Evolutionary conservation across 2,329 filamentous ascomycete genomes (phyloP), one percentile per base, ranked within the genome.

Genomic region (Didymella sp.): DNA sequence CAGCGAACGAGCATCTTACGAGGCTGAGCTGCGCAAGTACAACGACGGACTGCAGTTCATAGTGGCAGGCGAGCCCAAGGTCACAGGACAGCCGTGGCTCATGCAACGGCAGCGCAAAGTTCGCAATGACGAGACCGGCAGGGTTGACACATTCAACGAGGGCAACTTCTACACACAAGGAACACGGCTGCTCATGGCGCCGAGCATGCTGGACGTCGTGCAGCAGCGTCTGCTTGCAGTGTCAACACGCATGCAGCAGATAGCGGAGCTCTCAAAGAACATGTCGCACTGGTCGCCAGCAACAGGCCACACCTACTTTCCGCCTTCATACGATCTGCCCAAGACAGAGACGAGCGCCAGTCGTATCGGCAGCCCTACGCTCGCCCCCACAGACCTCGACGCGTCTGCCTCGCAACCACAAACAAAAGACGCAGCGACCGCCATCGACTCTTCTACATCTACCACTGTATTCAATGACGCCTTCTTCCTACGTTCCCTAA

Each of bases 161-260:
- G 82, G 79, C 12, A 85, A 84, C 2, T 88, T 85, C 71, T 88
- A 85, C 67, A 79, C 86, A 9, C 79, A 87, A n/a, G 84, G 83
- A 1, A 82, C 85, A 50, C 81, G 80, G 46, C 80, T 88, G 38
- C 85, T 84, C 65, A 85, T 87, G 80, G 85, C 86, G 12, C 85
- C 86, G 2, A 84, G 82, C 9, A 77, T 88, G 47, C 80, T 81
- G 35, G 85, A 85, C 63, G 78, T 89, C 6, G 73, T 89, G 7
- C 81, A 82, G 31, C 79, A 80, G 59, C 76, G 83, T 60, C 76
- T 86, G 69, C 78, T 88, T 25, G 81, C 82, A 6, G 80, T 84
- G 17, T 81, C 84, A 12, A 84, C 81, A 4, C 82, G 82, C 31
- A 74, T 88, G 40, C 80, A 82, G 21, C 83, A 83, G 57, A 75